Evolutionary conservation across 1,139 yeast species (phyloP), one percentile per base, ranked within the genome.

Genomic region (Candida freyschussii): DNA sequence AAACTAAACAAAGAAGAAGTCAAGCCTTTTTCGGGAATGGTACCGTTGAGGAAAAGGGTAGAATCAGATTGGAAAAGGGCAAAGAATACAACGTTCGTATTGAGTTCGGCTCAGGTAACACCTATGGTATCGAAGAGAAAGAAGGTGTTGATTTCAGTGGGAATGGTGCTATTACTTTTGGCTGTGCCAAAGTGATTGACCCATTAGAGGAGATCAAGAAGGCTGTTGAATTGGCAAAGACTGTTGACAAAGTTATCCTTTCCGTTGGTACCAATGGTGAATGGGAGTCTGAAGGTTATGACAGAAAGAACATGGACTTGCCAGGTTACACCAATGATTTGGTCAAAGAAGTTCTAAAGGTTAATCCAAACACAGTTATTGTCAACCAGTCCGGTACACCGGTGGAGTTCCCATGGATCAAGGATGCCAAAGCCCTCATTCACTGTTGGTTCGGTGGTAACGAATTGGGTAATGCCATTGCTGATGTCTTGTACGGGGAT

Each of bases 351-450:
- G 66, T 76, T 13, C 36, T 63, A 22, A 59, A 59, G 29, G 79
- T 61, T 27, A 75, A 74, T 46, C 65, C 67, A 24, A 70, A 74
- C 47, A 64, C 70, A 8, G 66, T 73, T 15, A 60, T 75, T 28
- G 78, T 75, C 17, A 68, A 72, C 54, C 81, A 75, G 52, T 66
- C 78, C 3, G 83, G 83, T 33, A 65, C 79, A 9, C 82, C 84
- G 2, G 80, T 76, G 18, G 61, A 69, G 21, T 61, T 77, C 65
- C 78, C 79, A 19, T 75, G 81, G 79, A 51, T 61, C 11, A 55
- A 63, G 24, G 52, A 67, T 16, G 72, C 67, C 13, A 63, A 62
- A 34, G 72, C 71, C 5, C 46, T 75, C 24, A 56, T 75, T 7
- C 81, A 76, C 37, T 75, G 67, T 13, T 63, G 67, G 65, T 67